Percentiles rank a stretch among this genome's conserved stretches.
Conservation (phyloP, 2,329 filamentous ascomycete species). For the Ambrosiella xylebori region DNA sequence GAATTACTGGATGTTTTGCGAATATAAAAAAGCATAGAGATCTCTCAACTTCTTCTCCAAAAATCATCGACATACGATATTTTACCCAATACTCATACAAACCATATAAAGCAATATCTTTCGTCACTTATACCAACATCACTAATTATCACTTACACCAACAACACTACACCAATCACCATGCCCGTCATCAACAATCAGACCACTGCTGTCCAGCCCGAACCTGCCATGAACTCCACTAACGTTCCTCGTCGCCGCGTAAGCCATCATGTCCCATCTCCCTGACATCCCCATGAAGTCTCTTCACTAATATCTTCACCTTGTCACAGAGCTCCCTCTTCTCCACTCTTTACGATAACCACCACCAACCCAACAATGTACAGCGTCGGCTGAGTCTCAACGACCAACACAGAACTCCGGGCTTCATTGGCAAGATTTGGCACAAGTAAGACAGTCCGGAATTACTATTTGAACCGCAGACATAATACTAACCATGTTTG, state of each 20-base stretch:
- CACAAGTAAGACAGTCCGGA: slow-evolving; percentile 29
- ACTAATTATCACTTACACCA: neutral
- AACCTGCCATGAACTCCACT: neutral
- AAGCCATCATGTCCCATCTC: neutral
- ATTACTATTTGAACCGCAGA: neutral
- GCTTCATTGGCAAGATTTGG: slow-evolving; percentile 38
- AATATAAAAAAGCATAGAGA: no score
- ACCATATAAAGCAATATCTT: neutral
- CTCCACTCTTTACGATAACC: slow-evolving; percentile 33
- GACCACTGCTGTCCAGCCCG: slow-evolving; percentile 1
- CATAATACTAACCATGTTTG: neutral
- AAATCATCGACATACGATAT: no score
- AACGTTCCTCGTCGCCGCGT: slow-evolving; percentile 2
- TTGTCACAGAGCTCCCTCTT: slow-evolving; percentile 20
- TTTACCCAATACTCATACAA: no score
- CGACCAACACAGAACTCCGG: slow-evolving; percentile 33
- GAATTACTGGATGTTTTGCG: no score
- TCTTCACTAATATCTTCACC: neutral
- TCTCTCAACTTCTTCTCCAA: no score
- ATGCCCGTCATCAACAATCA: neutral
- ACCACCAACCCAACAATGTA: slow-evolving; percentile 26
- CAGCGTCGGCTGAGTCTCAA: slow-evolving; percentile 37
- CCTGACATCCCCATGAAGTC: neutral
- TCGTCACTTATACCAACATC: neutral
- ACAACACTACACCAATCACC: neutral